These are phyloP conservation scores for Fusarium brachygibbosum DNA, from an alignment of 2,329 filamentous ascomycete species.

Conservation along the genomic window DNA sequence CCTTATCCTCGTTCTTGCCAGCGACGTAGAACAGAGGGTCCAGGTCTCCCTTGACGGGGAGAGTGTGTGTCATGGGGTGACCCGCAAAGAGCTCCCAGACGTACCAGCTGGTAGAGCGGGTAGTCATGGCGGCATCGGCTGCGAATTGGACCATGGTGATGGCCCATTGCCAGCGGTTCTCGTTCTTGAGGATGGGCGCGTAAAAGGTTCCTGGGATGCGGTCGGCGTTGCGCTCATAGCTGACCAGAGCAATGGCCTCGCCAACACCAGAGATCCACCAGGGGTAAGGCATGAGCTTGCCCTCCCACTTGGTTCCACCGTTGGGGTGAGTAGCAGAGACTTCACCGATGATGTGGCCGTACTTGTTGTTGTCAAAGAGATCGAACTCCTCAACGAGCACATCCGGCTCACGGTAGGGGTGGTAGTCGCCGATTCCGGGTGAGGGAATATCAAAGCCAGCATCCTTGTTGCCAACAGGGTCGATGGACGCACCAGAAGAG, in stretches of 20 bases:
- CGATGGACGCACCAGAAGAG: conserved; percentile 61
- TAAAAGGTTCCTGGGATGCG: conserved; percentile 68
- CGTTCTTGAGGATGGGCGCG: conserved; percentile 63
- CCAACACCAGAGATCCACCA: conserved; percentile 71
- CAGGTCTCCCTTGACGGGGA: conserved; percentile 59
- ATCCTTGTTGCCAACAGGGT: conserved; percentile 47
- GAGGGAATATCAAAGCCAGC: conserved; percentile 57
- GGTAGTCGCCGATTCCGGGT: conserved; percentile 63
- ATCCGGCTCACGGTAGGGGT: conserved; percentile 66
- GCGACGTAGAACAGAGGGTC: conserved; percentile 65
- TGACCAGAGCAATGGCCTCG: conserved; percentile 75
- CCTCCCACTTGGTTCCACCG: conserved; percentile 63
- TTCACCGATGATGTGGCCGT: conserved; percentile 61
- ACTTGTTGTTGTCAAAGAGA: conserved; percentile 64
- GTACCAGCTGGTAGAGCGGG: conserved; percentile 64
- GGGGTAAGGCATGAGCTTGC: conserved; percentile 61
- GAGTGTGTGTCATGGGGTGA: conserved; percentile 61
- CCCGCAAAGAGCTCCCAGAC: conserved; percentile 64
- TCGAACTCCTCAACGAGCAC: conserved; percentile 64
- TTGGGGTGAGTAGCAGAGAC: conserved; percentile 66
- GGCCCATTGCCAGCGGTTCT: conserved; percentile 65
- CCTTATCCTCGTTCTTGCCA: conserved; percentile 59
- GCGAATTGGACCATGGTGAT: conserved; percentile 65
- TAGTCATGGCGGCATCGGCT: conserved; percentile 63
- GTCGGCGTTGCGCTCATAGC: conserved; percentile 74